Conservation (phyloP, 2,329 filamentous ascomycete genomes). For the Apiospora kogelbergensis region DNA sequence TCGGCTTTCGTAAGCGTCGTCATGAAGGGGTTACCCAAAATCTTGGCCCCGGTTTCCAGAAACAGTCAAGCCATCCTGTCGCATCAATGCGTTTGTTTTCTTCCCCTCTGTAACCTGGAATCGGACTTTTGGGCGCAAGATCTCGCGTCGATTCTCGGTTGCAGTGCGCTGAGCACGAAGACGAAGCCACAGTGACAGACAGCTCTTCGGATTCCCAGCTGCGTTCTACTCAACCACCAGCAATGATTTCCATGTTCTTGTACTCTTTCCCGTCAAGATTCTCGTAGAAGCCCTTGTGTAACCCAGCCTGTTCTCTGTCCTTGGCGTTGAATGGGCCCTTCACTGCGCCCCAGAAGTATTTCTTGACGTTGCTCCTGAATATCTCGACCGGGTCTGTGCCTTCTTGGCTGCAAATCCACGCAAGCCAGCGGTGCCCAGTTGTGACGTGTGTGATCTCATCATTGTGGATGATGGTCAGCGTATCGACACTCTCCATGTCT, state of each 20-base stretch:
- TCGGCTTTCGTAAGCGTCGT: not conserved
- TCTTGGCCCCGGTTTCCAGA: not conserved
- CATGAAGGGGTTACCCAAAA: not conserved
- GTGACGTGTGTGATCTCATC: conserved; percentile 50
- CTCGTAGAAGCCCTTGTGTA: conserved; percentile 43
- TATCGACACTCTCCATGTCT: conserved; percentile 41
- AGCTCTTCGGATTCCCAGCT: not conserved
- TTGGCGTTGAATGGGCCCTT: conserved; percentile 46
- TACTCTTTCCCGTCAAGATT: conserved; percentile 26
- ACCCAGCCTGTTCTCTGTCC: conserved; percentile 41
- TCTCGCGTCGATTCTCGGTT: not conserved
- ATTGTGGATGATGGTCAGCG: conserved; percentile 44
- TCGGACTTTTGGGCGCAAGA: not conserved
- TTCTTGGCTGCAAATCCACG: conserved; percentile 46
- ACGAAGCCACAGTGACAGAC: not conserved
- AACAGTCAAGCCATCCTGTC: not conserved
- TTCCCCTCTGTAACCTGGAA: not conserved
- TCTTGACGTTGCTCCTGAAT: conserved; percentile 42
- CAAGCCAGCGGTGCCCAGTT: conserved; percentile 46
- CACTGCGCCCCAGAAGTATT: conserved; percentile 40
- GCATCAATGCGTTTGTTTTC: not conserved
- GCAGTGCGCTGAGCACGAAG: not conserved
- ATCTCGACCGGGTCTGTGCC: conserved; percentile 43
- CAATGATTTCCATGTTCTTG: conserved; percentile 28
- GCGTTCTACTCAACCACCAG: conserved; percentile 24